These are phyloP conservation scores for Saccharum hybrid DNA, from an alignment of 202 grass and related monocot species.

Conservation along the genomic window DNA sequence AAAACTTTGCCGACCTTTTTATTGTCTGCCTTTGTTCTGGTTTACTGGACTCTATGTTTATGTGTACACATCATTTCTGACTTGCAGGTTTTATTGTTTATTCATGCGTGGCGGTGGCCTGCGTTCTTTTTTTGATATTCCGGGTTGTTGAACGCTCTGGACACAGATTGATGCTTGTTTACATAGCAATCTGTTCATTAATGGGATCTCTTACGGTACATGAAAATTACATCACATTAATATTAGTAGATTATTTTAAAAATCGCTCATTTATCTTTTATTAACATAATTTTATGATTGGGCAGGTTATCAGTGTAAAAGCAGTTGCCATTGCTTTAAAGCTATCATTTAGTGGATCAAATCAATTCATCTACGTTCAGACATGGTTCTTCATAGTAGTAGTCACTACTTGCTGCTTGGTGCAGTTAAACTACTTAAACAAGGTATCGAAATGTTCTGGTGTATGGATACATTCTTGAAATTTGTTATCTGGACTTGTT, in stretches of 20 bases:
- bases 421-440: conserved; percentile 93
- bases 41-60: conserved; percentile 39
- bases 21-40: not conserved
- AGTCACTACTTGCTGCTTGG: conserved; percentile 75
- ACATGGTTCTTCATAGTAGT: conserved; percentile 90
- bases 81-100: conserved; percentile 83
- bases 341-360: conserved; percentile 72
- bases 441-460: conserved; percentile 46
- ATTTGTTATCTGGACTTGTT: conserved; percentile 2
- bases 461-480: not conserved
- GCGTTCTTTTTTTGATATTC: conserved; percentile 71
- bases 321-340: conserved; percentile 88
- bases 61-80: conserved; percentile 18
- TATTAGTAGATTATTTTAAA: conserved; percentile 32
- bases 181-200: conserved; percentile 87
- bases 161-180: conserved; percentile 81
- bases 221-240: conserved; percentile 4
- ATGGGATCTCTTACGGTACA: conserved; percentile 97
- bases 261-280: not conserved
- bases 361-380: conserved; percentile 85
- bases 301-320: conserved; percentile 92
- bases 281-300: conserved; percentile 37
- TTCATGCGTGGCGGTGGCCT: conserved; percentile 68
- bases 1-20: not conserved
- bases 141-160: conserved; percentile 66